Conservation (phyloP, 768 basidiomycete genomes). For the Mycena vulgaris region DNA sequence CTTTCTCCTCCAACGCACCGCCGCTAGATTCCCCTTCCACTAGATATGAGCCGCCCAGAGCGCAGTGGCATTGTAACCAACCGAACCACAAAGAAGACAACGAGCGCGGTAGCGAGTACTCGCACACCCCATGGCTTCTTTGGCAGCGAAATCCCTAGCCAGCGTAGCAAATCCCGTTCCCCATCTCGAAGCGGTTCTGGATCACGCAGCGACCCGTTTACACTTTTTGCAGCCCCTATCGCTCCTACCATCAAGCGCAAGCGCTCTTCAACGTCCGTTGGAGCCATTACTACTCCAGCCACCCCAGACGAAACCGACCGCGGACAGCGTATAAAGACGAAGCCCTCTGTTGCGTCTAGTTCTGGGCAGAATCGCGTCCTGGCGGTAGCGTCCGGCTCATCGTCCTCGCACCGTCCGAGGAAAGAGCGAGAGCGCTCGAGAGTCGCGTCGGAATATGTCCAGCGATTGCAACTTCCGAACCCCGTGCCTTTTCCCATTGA, state of each 20-base stretch:
- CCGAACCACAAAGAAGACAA: conserved; percentile 11
- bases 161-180: conserved; percentile 39
- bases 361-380: conserved; percentile 15
- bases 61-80: conserved; percentile 7
- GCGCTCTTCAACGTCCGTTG: conserved; percentile 27
- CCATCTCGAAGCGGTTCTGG: conserved; percentile 38
- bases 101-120: conserved; percentile 29
- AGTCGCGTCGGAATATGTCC: neutral
- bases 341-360: conserved; percentile 5
- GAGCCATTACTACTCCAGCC: neutral
- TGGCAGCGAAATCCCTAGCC: neutral
- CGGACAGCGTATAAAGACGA: conserved; percentile 37
- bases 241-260: conserved; percentile 36
- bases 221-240: conserved; percentile 5
- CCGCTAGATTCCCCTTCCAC: too few relatives aligned
- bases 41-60: conserved; percentile 30
- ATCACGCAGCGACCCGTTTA: conserved; percentile 34
- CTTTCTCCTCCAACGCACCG: neutral
- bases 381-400: neutral
- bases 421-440: conserved; percentile 29
- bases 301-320: conserved; percentile 27
- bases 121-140: conserved; percentile 17
- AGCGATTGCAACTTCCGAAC: neutral
- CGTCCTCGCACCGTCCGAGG: conserved; percentile 22
- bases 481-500: neutral